Base-by-base conservation (phyloP, 2,329 filamentous ascomycete species). In the Chaetomiaceae sp. region DNA sequence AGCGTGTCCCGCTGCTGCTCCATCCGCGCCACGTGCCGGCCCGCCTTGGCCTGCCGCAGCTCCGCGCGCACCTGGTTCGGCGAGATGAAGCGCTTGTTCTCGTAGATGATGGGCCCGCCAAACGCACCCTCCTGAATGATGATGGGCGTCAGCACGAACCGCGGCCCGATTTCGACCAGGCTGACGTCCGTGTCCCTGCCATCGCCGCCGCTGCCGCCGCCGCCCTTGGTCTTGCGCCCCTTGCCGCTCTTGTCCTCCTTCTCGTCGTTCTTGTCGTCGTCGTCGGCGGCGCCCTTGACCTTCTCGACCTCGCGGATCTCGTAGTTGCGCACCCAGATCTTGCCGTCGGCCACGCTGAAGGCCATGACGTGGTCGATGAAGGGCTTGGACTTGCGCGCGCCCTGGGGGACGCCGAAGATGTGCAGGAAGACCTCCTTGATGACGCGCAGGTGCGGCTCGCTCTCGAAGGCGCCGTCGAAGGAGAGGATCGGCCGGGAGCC, bases 81-180 rank as follows among this genome's bases (percentile, higher is more conserved):
- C 62, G 88, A 94, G 50, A 99, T 89, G 65, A 96, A 99, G 70
- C 96, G 87, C 78, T 90, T 94, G 76, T 97, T 97, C 77, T 97
- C 90, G 74, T 95, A 99, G 66, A 99, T 95, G 60, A 97, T 90
- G 3, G 94, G 92, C 0, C 94, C 94, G 50, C 92, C 92, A 64
- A 99, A 97, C 57, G 88, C 91, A 39, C 90, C 91, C 69, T 99
- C 94, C 63, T 95, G 84, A 61, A 97, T 96, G 53, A 97, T 85
- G 61, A 96, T 96, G 1, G 94, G 92, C 23, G 91, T 96, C 47
- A 96, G 76, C 27, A 96, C 91, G 63, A 96, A 92, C 42, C 94
- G 82, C 0, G 94, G 94, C 0, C 94, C 94, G 58, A 99, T 95
- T 72, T 99, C 94, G 1, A 96, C 83, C 22, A 99, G 79, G 55